phyloP scores from a whole-genome alignment of 2,329 filamentous ascomycete species.

The Sporothrix pseudoabietina region DNA sequence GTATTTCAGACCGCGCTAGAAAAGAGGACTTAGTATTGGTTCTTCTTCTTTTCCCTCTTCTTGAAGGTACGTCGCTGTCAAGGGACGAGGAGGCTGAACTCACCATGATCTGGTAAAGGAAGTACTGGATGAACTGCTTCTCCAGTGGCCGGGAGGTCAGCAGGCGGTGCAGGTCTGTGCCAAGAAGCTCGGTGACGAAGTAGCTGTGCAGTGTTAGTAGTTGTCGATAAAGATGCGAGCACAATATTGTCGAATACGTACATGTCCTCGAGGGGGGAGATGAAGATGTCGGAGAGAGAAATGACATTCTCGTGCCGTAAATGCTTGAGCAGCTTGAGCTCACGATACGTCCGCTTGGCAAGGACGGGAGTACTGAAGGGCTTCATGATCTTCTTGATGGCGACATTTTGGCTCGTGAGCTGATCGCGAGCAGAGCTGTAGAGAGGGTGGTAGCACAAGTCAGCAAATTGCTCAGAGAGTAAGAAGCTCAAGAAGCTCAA shows the following conservation, averaged over 20 bases:
- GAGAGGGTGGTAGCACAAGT: not conserved
- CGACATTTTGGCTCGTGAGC: constrained; percentile 93
- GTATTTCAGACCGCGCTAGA: constrained; percentile 92
- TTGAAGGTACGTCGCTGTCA: not conserved
- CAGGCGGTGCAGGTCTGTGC: constrained; percentile 92
- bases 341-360: constrained; percentile 95
- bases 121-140: constrained; percentile 99
- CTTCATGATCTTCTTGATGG: constrained; percentile 99
- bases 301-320: constrained; percentile 98
- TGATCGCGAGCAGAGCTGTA: constrained; percentile 94
- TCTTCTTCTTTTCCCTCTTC: too few relatives aligned
- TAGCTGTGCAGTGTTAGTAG: constrained; percentile 60
- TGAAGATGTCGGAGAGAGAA: constrained; percentile 98
- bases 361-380: constrained; percentile 99
- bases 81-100: constrained; percentile 39
- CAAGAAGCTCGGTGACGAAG: constrained; percentile 96
- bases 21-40: constrained; percentile 29
- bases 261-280: constrained; percentile 98
- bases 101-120: constrained; percentile 98
- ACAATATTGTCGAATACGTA: constrained; percentile 50
- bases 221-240: not conserved
- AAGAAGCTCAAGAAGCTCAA: not conserved
- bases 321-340: constrained; percentile 96
- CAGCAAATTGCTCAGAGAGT: not conserved
- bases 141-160: constrained; percentile 93